Evolutionary conservation across 2,329 filamentous ascomycete species (phyloP), one percentile per base, ranked within the genome.

Genomic region (Orbilia ellipsospora): DNA sequence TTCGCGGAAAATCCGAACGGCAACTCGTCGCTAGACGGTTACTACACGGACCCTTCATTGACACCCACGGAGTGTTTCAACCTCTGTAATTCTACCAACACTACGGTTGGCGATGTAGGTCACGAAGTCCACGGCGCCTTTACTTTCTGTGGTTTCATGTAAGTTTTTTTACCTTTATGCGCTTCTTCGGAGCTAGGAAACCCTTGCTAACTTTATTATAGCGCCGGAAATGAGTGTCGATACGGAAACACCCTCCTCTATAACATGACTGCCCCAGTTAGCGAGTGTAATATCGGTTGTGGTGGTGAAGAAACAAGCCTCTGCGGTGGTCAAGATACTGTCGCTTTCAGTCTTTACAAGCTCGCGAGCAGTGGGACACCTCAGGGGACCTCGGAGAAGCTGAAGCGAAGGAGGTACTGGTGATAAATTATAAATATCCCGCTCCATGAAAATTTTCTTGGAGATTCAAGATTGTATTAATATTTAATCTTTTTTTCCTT

Each of bases 71-170:
- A 18, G 7, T 66, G 63, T 23, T 66, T 66, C 52, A 18, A 28
- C 18, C 51, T 57, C 20, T 66, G 63, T 51, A 28, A 23, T 7
- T 18, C 12, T 40, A 16, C 26, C 7, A n/a, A 45, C 23, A 66
- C 63, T 5, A 23, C 12, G 8, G 63, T 48, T 50, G 31, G 12
- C 2, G 2, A 15, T 1, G 31, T 1, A 36, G 1, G 3, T 36
- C 2, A 7, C 10, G 3, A 7, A 13, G 36, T 8, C 1, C 28
- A 48, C 23, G 63, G 63, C 6, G 40, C 52, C 31, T 66, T 66
- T 51, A 48, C 6, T 2, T 66, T 50, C 40, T 66, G 63, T 26
- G 63, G 28, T 23, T 51, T 66, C 50, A 42, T 57, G 63, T 66
- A 59, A 66, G 63, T n/a, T 13, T 20, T n/a, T 13, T 20, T 36